A percentile compares a stretch with the other conserved stretches of the same genome.
These are phyloP conservation scores for Mortierella sp. DNA, from an alignment of 371 early-diverging fungal genomes.

Conservation along the genomic window DNA sequence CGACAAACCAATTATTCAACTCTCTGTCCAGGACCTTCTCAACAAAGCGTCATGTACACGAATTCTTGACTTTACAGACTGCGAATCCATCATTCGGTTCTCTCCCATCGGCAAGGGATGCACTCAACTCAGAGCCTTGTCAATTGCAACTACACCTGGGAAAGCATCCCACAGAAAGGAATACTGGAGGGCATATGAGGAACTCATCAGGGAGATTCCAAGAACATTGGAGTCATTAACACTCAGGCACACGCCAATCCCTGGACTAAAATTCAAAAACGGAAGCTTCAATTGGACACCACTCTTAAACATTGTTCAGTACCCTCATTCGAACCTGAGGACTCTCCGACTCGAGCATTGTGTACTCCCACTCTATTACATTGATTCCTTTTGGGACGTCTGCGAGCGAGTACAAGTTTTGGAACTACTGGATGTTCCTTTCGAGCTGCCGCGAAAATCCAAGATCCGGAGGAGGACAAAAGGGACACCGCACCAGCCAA, in stretches of 20 bases:
- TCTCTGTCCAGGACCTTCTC: not conserved
- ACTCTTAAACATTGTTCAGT: not conserved
- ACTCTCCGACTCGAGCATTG: not conserved
- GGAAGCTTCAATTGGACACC: not conserved
- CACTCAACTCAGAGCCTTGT: not conserved
- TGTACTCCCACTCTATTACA: constrained; percentile 1
- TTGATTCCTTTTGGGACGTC: constrained; percentile 16
- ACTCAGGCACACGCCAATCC: not conserved
- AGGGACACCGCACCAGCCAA: not conserved
- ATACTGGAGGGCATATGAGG: not conserved
- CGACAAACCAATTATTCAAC: not conserved
- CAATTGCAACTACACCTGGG: not conserved
- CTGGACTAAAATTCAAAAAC: not conserved
- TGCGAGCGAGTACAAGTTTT: constrained; percentile 14
- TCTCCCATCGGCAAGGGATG: not conserved
- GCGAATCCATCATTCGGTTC: not conserved
- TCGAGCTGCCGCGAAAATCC: constrained; percentile 3
- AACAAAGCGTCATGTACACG: not conserved
- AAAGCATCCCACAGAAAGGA: not conserved
- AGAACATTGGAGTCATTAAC: not conserved
- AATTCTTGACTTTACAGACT: not conserved
- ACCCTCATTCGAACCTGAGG: not conserved
- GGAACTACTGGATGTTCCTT: constrained; percentile 5
- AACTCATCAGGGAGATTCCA: not conserved
- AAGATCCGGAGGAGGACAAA: not conserved